Conservation (phyloP, 306 rosid species). For the Nissolia schottii region DNA sequence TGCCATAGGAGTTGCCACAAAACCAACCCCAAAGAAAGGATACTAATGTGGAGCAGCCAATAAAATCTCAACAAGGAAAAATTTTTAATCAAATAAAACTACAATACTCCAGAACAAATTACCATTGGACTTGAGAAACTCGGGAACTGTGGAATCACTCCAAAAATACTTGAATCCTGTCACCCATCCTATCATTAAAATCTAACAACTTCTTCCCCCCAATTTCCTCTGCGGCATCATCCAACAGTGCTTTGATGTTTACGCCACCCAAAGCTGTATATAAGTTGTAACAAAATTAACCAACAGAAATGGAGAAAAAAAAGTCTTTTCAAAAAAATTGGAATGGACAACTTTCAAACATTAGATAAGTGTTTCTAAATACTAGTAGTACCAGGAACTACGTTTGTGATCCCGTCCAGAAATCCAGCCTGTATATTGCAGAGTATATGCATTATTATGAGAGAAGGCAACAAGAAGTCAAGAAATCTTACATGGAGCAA, state of each 20-base stretch:
- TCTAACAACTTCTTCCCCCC: conserved; percentile 82
- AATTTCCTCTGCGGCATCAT: conserved; percentile 66
- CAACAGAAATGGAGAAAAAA: background rate
- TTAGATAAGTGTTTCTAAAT: conserved; percentile 6
- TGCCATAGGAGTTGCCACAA: no score
- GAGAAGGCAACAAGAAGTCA: background rate
- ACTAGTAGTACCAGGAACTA: conserved; percentile 81
- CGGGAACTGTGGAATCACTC: conserved; percentile 42
- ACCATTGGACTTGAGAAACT: conserved; percentile 26
- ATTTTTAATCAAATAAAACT: background rate
- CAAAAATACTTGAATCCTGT: conserved; percentile 83
- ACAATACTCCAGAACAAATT: conserved; percentile 9
- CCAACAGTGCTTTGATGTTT: conserved; percentile 75
- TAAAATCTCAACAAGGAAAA: no score
- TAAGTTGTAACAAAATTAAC: conserved; percentile 5
- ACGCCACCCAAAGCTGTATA: conserved; percentile 78
- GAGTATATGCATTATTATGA: conserved; percentile 10
- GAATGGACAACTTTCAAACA: background rate
- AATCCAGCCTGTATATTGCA: conserved; percentile 77
- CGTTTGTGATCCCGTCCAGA: conserved; percentile 81
- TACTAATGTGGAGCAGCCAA: background rate
- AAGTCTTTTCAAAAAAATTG: background rate
- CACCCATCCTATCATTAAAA: conserved; percentile 76
- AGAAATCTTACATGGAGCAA: conserved; percentile 8
- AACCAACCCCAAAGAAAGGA: no score